Base-by-base conservation (phyloP, 345 rosid genomes). In the Carallia brachiata region DNA sequence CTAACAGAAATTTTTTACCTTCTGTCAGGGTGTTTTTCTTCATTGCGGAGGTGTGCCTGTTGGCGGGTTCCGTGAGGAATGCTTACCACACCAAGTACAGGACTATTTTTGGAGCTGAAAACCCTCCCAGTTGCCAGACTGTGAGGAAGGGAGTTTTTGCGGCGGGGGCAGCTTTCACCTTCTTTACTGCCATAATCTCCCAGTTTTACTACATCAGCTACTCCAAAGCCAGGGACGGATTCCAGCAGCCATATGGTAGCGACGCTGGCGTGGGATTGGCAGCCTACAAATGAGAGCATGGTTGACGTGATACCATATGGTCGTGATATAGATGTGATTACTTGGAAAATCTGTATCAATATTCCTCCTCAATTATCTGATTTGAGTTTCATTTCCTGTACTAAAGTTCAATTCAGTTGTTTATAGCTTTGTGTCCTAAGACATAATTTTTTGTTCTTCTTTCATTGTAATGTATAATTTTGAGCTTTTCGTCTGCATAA, bases 31-130 rank as follows among this genome's bases (percentile, higher is more conserved):
- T 73, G 36, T 66, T 76, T 79, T 95, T 95, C 88, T 16, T 86
- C 65, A 84, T 95, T 34, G 97, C 97, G 0, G 97, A 90, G 88
- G 77, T 80, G 48, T 90, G 97, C 74, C 74, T 95, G 82, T 73
- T 92, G 70, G 97, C 96, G 18, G 97, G 94, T 70, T 89, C 97
- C 0, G 91, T 92, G 13, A 86, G 82, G 78, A 92, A 95, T 70
- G 97, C 97, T 1, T 89, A 92, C 82, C 97, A 90, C 82, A 88
- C 97, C 67, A 92, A 84, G 78, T 90, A 90, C 83, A 78, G 93
- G 84, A 86, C 91, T 32, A 61, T 90, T 55, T 82, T 89, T 70
- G 71, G 81, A 55, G 92, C 79, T 62, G 71, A 81, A 55, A 55
- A 55, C 66, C 87, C 90, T 73, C 97, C 91, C 10, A 82, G 87